Conservation (phyloP, 257 asterid genomes). For the Fraxinus americana region DNA sequence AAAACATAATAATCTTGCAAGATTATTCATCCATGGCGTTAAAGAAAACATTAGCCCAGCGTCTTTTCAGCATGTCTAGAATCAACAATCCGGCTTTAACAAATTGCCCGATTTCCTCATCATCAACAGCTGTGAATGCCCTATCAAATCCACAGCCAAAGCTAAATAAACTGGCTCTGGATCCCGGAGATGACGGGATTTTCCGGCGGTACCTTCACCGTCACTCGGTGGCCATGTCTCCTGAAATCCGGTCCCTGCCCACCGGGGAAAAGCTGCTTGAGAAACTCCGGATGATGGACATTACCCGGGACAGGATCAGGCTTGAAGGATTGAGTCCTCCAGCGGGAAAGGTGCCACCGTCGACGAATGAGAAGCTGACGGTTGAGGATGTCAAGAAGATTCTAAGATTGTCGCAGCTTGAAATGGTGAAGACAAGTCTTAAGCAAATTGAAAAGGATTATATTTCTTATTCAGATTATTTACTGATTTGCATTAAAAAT, state of each 20-base stretch:
- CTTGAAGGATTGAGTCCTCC: conserved; percentile 51
- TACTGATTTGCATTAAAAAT: conserved; percentile 52
- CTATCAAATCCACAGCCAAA: conserved; percentile 24
- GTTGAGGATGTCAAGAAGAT: conserved; percentile 70
- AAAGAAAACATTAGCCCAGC: conserved; percentile 50
- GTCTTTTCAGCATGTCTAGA: conserved; percentile 53
- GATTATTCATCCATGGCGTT: conserved; percentile 59
- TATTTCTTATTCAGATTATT: conserved; percentile 48
- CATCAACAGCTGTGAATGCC: conserved; percentile 47
- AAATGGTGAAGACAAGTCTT: conserved; percentile 59
- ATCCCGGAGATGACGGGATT: conserved; percentile 64
- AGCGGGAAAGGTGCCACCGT: background rate
- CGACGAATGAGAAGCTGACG: conserved; percentile 41
- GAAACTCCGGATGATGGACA: conserved; percentile 71
- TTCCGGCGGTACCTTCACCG: conserved; percentile 67
- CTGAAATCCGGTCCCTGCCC: conserved; percentile 52
- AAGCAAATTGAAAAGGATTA: conserved; percentile 44
- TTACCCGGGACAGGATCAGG: conserved; percentile 53
- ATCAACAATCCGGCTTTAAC: conserved; percentile 40
- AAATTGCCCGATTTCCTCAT: conserved; percentile 63
- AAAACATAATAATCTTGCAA: background rate
- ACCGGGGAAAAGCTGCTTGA: conserved; percentile 61
- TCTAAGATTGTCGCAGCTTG: conserved; percentile 66
- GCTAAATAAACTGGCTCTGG: conserved; percentile 41
- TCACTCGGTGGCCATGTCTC: conserved; percentile 30